Conservation (phyloP, 73 alveolate genomes). For the Urostyla sp. region DNA sequence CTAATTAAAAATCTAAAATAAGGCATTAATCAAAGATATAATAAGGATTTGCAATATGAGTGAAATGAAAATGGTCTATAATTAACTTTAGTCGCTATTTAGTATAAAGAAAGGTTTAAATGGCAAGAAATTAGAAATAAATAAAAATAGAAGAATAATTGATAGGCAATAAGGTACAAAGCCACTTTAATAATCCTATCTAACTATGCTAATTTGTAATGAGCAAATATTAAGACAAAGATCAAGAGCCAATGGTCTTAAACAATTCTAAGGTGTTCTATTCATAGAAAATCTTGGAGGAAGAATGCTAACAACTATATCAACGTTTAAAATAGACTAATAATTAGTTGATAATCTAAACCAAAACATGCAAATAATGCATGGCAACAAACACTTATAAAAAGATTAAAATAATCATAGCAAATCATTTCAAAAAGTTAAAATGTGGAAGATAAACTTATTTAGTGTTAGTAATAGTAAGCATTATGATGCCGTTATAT, state of each 20-base stretch:
- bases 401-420: background rate
- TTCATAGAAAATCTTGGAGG: slow-evolving; percentile 52
- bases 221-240: slow-evolving; percentile 42
- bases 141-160: slow-evolving; percentile 12
- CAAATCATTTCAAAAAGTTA: slow-evolving; percentile 45
- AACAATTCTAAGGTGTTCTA: slow-evolving; percentile 31
- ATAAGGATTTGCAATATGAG: slow-evolving; percentile 59
- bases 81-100: slow-evolving; percentile 49
- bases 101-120: slow-evolving; percentile 5
- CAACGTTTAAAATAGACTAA: slow-evolving; percentile 42
- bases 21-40: slow-evolving; percentile 6
- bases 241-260: background rate
- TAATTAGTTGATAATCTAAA: slow-evolving; percentile 14
- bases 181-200: background rate
- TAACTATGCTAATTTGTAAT: slow-evolving; percentile 53
- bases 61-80: slow-evolving; percentile 17
- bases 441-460: slow-evolving; percentile 58
- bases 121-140: slow-evolving; percentile 49
- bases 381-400: slow-evolving; percentile 65
- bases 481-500: slow-evolving; percentile 42
- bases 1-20: background rate
- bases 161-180: slow-evolving; percentile 7
- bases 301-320: slow-evolving; percentile 48
- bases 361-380: slow-evolving; percentile 3
- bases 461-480: slow-evolving; percentile 4